Conservation (phyloP, 805 yeast species). For the Barnettozyma californica region DNA sequence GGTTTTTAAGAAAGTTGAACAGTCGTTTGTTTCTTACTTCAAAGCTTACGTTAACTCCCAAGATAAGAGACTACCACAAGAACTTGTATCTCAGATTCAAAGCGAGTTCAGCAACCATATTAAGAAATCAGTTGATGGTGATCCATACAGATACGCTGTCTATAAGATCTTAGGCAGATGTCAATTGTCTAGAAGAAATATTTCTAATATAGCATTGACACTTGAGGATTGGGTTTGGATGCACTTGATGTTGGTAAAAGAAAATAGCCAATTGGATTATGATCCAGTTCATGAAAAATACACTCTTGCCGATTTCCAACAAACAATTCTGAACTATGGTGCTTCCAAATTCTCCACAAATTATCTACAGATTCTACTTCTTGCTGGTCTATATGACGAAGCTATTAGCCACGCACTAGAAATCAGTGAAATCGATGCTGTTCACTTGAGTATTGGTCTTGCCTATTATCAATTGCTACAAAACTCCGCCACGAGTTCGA, state of each 20-base stretch:
- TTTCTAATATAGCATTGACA: slow-evolving; percentile 66
- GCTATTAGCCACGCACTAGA: slow-evolving; percentile 64
- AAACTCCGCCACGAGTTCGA: slow-evolving; percentile 31
- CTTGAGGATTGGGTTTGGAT: slow-evolving; percentile 98
- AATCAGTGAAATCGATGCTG: slow-evolving; percentile 76
- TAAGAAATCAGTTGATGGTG: slow-evolving; percentile 60
- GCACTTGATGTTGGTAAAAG: slow-evolving; percentile 72
- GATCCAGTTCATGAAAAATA: slow-evolving; percentile 66
- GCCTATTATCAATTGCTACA: slow-evolving; percentile 66
- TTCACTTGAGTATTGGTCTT: slow-evolving; percentile 81
- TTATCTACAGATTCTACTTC: slow-evolving; percentile 66
- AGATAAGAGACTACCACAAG: slow-evolving; percentile 54
- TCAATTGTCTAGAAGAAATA: slow-evolving; percentile 53
- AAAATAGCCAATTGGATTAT: slow-evolving; percentile 37
- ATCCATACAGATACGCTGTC: slow-evolving; percentile 86
- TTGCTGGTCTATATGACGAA: slow-evolving; percentile 76
- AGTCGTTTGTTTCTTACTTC: slow-evolving; percentile 74
- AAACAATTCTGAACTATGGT: slow-evolving; percentile 66
- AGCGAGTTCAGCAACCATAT: slow-evolving; percentile 83
- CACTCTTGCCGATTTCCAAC: slow-evolving; percentile 68
- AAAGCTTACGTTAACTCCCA: slow-evolving; percentile 58
- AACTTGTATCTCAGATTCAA: slow-evolving; percentile 62
- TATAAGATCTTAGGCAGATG: slow-evolving; percentile 93
- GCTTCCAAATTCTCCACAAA: slow-evolving; percentile 62
- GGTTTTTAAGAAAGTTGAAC: slow-evolving; percentile 78